Conservation (phyloP, 192 early-diverging fungal species). For the Dissophora globulifera region DNA sequence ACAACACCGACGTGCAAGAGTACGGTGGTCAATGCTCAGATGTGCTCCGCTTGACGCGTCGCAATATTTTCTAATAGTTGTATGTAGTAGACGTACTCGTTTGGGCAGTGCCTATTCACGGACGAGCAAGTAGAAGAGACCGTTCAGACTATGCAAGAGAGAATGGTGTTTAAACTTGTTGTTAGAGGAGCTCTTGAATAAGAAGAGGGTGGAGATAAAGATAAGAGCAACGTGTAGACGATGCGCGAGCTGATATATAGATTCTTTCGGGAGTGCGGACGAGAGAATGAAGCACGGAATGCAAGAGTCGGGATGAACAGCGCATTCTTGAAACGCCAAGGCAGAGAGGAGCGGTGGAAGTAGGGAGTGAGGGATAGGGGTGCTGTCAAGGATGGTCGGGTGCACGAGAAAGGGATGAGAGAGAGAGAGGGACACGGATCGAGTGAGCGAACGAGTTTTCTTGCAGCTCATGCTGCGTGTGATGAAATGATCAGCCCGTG, state of each 20-base stretch:
- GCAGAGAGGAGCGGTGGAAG: neutral
- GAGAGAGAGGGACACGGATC: neutral
- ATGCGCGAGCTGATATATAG: neutral
- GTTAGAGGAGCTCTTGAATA: too few species aligned
- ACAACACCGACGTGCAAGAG: too few species aligned
- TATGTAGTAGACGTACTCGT: too few species aligned
- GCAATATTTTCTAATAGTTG: too few species aligned
- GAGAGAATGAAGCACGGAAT: constrained; percentile 5
- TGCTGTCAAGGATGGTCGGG: constrained; percentile 1
- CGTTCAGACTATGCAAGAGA: too few species aligned
- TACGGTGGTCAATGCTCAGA: constrained; percentile 17
- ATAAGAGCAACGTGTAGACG: neutral
- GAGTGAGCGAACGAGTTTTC: too few species aligned
- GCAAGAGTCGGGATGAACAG: constrained; percentile 11
- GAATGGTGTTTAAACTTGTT: too few species aligned
- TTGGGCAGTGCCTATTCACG: too few species aligned
- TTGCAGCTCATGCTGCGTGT: too few species aligned
- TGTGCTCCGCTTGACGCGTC: too few species aligned
- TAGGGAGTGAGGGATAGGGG: constrained; percentile 18
- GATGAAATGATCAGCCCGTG: too few species aligned
- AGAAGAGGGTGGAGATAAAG: neutral
- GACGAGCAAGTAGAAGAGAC: too few species aligned
- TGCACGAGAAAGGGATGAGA: constrained; percentile 4
- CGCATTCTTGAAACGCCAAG: constrained; percentile 14
- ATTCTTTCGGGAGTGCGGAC: neutral